Evolutionary conservation across 2,329 filamentous ascomycete species (phyloP), one percentile per base, ranked within the genome.

Genomic region (Beauveria bassiana): DNA sequence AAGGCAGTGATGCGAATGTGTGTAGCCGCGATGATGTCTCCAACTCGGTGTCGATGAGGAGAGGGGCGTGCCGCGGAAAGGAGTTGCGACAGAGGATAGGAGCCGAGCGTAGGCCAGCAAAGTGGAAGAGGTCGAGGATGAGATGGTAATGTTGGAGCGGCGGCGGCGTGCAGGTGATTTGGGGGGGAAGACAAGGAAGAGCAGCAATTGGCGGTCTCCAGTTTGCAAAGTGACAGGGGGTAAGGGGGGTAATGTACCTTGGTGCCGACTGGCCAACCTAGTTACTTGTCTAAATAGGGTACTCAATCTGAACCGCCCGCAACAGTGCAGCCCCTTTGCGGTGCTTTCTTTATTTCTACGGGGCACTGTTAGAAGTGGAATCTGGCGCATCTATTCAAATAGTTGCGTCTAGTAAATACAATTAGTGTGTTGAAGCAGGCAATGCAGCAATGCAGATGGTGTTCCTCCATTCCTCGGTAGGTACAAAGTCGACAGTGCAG

Each of bases 121-220:
- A 26, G 50, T 22, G 43, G 43, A 43, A 49, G 43, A 38, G 59
- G 59, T 54, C 40, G 43, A 61, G 51, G 59, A 54, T 54, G 43
- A 54, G 59, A 61, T 61, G 42, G 59, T 54, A 43, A 61, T 61
- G 59, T 40, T 47, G 43, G 49, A 54, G 50, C 50, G 42, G 50
- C 47, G 47, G 49, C 40, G 38, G n/a, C 18, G 50, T 46, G 49
- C 16, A 53, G 57, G 50, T 34, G 50, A 54, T 42, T 31, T 40
- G 58, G 59, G 59, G 59, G 31, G 49, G 52, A 22, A n/a, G 52
- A 38, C 9, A 9, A 24, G 12, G n/a, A 9, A 18, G 12, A 24
- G 57, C 49, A 61, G 59, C 59, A 61, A 49, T 52, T 54, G 51
- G 59, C 59, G 50, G 59, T 61, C 59, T 61, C 58, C 59, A 61